Evolutionary conservation across 495 filamentous ascomycete species (phyloP).

Genomic region (Penicillium taxi): DNA sequence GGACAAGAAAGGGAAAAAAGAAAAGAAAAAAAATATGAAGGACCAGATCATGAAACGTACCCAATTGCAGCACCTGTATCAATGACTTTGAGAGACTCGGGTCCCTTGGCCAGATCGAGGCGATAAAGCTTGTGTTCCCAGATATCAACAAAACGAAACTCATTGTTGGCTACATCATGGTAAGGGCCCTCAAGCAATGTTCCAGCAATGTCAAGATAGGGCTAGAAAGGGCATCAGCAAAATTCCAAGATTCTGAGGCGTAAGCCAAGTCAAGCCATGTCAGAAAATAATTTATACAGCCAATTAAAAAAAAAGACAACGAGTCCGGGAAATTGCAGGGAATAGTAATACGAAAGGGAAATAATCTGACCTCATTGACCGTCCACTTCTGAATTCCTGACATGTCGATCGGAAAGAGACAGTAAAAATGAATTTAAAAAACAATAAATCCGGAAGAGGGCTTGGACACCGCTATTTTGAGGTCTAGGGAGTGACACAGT

Average conservation of each 20-base stretch:
- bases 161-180: constrained; percentile 59
- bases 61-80: constrained; percentile 60
- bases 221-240: constrained; percentile 37
- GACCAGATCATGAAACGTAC: constrained; percentile 20
- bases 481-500: constrained; percentile 4
- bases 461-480: constrained; percentile 10
- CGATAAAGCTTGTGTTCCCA: constrained; percentile 67
- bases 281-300: no score
- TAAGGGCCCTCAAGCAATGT: constrained; percentile 76
- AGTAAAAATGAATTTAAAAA: background rate
- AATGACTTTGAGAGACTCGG: constrained; percentile 54
- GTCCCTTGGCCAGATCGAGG: constrained; percentile 58
- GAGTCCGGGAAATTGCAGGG: constrained; percentile 6
- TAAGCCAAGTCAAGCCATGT: no score
- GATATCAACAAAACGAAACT: constrained; percentile 86
- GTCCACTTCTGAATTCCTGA: constrained; percentile 35
- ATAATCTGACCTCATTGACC: constrained; percentile 32
- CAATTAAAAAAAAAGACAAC: constrained; percentile 6
- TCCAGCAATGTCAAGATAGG: constrained; percentile 67
- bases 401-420: constrained; percentile 22
- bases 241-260: no score
- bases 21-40: background rate
- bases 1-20: background rate
- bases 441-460: background rate
- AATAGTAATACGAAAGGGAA: constrained; percentile 7